Base-by-base conservation (phyloP, 1,284 basidiomycete species). In the Cerrena zonata region DNA sequence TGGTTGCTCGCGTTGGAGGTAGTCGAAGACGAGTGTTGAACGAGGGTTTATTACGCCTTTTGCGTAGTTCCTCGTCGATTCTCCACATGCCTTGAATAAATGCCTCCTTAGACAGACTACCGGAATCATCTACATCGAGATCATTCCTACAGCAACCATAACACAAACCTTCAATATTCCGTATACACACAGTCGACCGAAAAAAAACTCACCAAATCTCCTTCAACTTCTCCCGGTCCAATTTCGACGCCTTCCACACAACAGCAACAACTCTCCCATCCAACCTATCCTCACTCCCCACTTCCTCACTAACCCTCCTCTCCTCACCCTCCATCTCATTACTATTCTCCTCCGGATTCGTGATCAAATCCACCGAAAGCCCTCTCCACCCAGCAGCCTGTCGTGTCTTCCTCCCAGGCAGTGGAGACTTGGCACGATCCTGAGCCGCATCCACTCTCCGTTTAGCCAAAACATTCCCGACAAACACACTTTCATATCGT, bases 61-160 rank as follows among this genome's bases (percentile, higher is more conserved):
- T 76, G 13, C 84, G 72, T n/a, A 91, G 74, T 58, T 89, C 88
- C 63, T 90, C 87, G 66, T 91, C 89, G 34, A 91, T 87, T 19
- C 79, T 76, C 86, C 86, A 89, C 86, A 90, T 89, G 37, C 87
- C 89, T 52, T 73, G 76, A 25, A 80, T 76, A 60, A 91, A 91
- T 15, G 70, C 70, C 10, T 86, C 85, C 3, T 78, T 70, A 56
- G 82, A 77, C 12, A 91, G 71, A 23, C 72, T 73, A 5, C 84
- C 86, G 26, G 65, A 70, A 2, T 70, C 65, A 7, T 68, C 65
- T 2, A 77, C 65, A 61, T 90, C 86, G 58, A 82, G 86, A 58
- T 86, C 84, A 45, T 70, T 70, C 89, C 88, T 86, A 52, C 21
- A 46, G 11, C 37, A 11, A 30, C 24, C 10, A 25, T 11, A 36